Conservation (phyloP, 768 basidiomycete genomes). For the Lyophyllum semitale region DNA sequence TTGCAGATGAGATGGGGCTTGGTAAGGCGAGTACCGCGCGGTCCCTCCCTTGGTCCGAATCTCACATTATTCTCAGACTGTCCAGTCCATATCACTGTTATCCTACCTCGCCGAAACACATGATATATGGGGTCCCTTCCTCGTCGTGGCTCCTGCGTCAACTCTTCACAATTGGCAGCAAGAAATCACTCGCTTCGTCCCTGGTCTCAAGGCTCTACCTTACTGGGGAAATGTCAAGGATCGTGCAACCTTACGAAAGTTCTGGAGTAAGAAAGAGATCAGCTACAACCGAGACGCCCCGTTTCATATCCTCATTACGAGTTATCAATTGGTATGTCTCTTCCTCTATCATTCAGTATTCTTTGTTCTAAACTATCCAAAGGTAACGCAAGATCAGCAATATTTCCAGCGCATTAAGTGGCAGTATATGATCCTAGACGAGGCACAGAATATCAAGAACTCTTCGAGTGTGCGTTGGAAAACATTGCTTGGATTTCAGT, state of each 20-base stretch:
- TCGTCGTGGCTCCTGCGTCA: slow-evolving; percentile 96
- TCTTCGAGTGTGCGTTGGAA: slow-evolving; percentile 97
- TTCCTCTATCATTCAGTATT: background rate
- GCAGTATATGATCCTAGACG: slow-evolving; percentile 99
- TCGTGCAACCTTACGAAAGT: slow-evolving; percentile 89
- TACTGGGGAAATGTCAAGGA: slow-evolving; percentile 99
- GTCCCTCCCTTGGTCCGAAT: slow-evolving; percentile 1
- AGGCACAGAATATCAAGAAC: slow-evolving; percentile 99
- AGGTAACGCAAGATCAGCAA: slow-evolving; percentile 96
- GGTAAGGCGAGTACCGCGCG: slow-evolving; percentile 60
- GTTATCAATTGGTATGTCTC: slow-evolving; percentile 82
- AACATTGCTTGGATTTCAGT: slow-evolving; percentile 92
- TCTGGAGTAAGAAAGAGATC: slow-evolving; percentile 98
- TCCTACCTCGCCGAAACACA: slow-evolving; percentile 96
- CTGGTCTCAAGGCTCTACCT: slow-evolving; percentile 88
- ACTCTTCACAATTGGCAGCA: slow-evolving; percentile 99
- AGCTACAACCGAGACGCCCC: slow-evolving; percentile 94
- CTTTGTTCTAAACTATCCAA: background rate
- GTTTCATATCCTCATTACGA: slow-evolving; percentile 95
- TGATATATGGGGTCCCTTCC: slow-evolving; percentile 99
- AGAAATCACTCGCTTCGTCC: slow-evolving; percentile 94
- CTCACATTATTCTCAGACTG: slow-evolving; percentile 58
- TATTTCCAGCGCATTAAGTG: slow-evolving; percentile 98
- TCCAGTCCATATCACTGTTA: slow-evolving; percentile 95
- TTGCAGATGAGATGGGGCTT: slow-evolving; percentile 98